Evolutionary conservation across 1,284 basidiomycete genomes (phyloP).

Genomic region (Thelephora terrestris): DNA sequence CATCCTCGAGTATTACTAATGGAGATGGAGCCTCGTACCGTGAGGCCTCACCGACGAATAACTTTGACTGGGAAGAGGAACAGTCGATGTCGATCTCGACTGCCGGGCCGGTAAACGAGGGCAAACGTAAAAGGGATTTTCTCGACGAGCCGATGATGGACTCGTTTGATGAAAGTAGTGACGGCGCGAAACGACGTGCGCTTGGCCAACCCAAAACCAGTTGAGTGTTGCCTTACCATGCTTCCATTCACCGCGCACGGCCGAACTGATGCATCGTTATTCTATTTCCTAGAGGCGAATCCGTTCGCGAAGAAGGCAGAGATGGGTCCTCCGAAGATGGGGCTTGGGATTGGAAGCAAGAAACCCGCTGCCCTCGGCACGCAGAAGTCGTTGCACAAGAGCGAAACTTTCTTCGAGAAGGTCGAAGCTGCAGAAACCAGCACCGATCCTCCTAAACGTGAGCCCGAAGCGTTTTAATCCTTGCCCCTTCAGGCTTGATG

Average conservation of each 20-base stretch:
- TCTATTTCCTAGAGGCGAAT: constrained; percentile 43
- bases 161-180: constrained; percentile 20
- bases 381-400: constrained; percentile 67
- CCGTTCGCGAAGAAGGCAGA: constrained; percentile 67
- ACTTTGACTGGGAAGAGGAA: constrained; percentile 1
- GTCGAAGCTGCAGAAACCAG: constrained; percentile 56
- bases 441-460: constrained; percentile 29
- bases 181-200: constrained; percentile 31
- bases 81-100: constrained; percentile 11
- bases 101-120: constrained; percentile 20
- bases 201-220: constrained; percentile 34
- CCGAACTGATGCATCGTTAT: background rate
- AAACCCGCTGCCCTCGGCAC: constrained; percentile 61
- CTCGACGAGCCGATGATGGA: constrained; percentile 32
- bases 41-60: background rate
- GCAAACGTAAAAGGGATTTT: constrained; percentile 54
- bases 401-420: constrained; percentile 92
- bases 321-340: constrained; percentile 14
- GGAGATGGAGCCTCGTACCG: constrained; percentile 5
- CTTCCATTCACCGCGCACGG: background rate
- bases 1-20: constrained; percentile 8
- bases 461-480: constrained; percentile 5
- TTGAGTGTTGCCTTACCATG: constrained; percentile 22
- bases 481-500: background rate
- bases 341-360: constrained; percentile 17